Evolutionary conservation across 106 monocot species (phyloP).

Genomic region (Gastrodia elata): DNA sequence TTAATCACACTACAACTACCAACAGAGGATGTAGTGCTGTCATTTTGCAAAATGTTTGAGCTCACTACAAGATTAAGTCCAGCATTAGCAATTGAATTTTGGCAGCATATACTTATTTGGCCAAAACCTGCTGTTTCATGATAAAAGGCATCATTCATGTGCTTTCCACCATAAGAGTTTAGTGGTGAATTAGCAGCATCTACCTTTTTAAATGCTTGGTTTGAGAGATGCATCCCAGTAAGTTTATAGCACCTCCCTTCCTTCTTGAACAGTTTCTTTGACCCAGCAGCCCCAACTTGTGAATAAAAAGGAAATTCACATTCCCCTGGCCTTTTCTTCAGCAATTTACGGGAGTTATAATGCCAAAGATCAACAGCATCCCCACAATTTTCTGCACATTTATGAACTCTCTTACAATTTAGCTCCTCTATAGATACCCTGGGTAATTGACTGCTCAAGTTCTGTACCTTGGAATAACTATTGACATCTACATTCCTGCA

Average conservation of each 20-base stretch:
- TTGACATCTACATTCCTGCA: not conserved
- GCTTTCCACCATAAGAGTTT: constrained; percentile 24
- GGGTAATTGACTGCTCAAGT: not conserved
- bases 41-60: not conserved
- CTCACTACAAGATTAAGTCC: not conserved
- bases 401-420: not conserved
- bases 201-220: constrained; percentile 25
- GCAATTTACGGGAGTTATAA: not conserved
- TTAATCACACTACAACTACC: constrained; percentile 18
- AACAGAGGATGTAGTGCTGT: constrained; percentile 13
- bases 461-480: not conserved
- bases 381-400: not conserved
- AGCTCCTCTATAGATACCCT: not conserved
- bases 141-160: constrained; percentile 22
- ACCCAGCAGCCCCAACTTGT: not conserved
- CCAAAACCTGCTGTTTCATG: constrained; percentile 16
- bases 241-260: not conserved
- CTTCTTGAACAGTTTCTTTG: constrained; percentile 11
- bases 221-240: not conserved
- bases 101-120: constrained; percentile 7
- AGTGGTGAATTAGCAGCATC: constrained; percentile 35
- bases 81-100: not conserved
- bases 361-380: not conserved
- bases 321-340: constrained; percentile 8
- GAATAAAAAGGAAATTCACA: not conserved